Evolutionary conservation across 257 asterid species (phyloP), one percentile per base, ranked within the genome.

Genomic region (Lavandula angustifolia): DNA sequence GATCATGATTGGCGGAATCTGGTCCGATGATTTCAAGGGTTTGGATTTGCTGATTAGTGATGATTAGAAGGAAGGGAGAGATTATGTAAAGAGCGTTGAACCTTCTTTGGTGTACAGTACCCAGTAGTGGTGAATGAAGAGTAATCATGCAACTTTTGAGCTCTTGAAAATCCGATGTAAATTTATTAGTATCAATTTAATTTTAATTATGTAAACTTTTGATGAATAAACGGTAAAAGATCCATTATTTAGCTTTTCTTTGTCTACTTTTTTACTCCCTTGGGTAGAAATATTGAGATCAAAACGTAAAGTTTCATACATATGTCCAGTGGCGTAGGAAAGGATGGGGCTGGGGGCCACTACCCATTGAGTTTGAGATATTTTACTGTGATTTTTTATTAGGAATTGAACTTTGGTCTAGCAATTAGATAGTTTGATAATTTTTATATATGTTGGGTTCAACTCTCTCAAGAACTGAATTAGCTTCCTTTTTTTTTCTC

Each of bases 1-100:
- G 51, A 69, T 64, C 48, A 69, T 87, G 89, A 82, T 64, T 9
- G 22, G 50, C 22, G 42, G 49, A 41, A 73, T 85, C 11, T 90
- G 95, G 96, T 63, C 61, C 22, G 88, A 84, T 67, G 88, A 81
- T 41, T 79, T 84, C 64, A 76, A 67, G 67, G 77, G 74, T 46
- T 60, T 83, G 84, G 89, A 85, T 68, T 67, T 70, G 84, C 54
- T 79, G 52, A 51, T 82, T 9, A 69, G 76, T 37, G 62, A 54
- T 47, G 76, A 66, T 41, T 37, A 34, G 43, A 32, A 67, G 38
- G 70, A 17, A 13, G 29, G 62, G 48, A 62, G 42, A 22, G 70
- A 55, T 57, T 58, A 52, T 53, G 18, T 33, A 16, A 34, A 67
- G 9, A 31, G 40, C 16, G 46, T 11, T 60, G 72, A 67, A 8